Conservation (phyloP, 345 rosid species). For the Citrus sp. region DNA sequence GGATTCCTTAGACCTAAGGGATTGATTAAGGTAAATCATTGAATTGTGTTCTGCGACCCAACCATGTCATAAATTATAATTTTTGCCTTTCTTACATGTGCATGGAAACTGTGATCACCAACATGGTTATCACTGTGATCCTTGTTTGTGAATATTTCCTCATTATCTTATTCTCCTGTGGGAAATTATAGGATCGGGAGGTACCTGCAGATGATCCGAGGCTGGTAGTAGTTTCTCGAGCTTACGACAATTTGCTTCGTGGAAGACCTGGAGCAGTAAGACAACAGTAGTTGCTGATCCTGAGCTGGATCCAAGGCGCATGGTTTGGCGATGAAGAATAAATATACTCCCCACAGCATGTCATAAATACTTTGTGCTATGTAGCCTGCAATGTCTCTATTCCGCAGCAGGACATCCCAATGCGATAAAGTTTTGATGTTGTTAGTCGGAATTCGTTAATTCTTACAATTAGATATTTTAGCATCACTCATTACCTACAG, state of each 20-base stretch:
- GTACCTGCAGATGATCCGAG: constrained; percentile 86
- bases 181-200: constrained; percentile 56
- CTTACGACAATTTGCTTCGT: constrained; percentile 34
- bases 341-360: too few species aligned
- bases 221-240: constrained; percentile 45
- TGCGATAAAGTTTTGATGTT: neutral
- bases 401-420: neutral
- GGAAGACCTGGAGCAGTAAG: constrained; percentile 33
- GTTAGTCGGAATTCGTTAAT: neutral
- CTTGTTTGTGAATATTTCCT: neutral
- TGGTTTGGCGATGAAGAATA: too few species aligned
- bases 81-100: neutral
- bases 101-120: neutral
- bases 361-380: too few species aligned
- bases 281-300: neutral
- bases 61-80: neutral
- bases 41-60: neutral
- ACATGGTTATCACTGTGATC: neutral
- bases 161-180: neutral
- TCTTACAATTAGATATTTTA: neutral
- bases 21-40: neutral
- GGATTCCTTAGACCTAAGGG: neutral
- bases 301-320: neutral
- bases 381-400: too few species aligned
- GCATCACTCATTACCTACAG: too few species aligned